Conservation (phyloP, 78 protist genomes). For the Chrysochromulina tobinii region DNA sequence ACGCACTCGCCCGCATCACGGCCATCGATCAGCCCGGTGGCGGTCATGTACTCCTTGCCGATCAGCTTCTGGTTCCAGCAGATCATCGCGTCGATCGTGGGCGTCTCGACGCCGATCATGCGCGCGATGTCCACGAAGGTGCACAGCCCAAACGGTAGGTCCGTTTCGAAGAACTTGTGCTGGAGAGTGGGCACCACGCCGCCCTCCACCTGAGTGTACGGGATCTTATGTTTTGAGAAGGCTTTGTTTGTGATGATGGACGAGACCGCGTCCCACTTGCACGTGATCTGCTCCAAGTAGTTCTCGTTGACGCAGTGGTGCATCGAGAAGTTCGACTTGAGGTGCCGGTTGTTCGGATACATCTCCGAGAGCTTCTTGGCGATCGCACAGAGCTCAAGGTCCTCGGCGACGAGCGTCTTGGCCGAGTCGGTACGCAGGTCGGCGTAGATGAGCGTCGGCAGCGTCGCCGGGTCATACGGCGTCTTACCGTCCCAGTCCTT, state of each 20-base stretch:
- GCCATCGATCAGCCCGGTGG: background rate
- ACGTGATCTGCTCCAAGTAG: background rate
- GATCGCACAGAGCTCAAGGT: background rate
- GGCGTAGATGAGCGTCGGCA: background rate
- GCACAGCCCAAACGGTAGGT: slow-evolving; percentile 24
- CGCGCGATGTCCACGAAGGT: background rate
- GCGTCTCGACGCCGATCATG: background rate
- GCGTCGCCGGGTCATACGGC: background rate
- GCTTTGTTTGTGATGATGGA: background rate
- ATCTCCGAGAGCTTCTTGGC: background rate
- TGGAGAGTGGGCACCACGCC: background rate
- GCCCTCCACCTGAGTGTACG: background rate
- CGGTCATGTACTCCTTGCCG: background rate
- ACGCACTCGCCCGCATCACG: background rate
- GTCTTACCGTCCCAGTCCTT: background rate
- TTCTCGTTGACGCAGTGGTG: background rate
- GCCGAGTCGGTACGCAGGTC: slow-evolving; percentile 18
- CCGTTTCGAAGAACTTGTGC: slow-evolving; percentile 35
- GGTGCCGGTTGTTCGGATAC: background rate
- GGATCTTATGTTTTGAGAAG: slow-evolving; percentile 2
- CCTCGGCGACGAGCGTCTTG: background rate
- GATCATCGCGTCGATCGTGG: background rate
- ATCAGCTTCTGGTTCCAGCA: slow-evolving; percentile 11
- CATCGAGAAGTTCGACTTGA: background rate
- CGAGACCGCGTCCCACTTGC: background rate